phyloP scores from a whole-genome alignment of 768 basidiomycete genomes.

The Trametes meyenii region DNA sequence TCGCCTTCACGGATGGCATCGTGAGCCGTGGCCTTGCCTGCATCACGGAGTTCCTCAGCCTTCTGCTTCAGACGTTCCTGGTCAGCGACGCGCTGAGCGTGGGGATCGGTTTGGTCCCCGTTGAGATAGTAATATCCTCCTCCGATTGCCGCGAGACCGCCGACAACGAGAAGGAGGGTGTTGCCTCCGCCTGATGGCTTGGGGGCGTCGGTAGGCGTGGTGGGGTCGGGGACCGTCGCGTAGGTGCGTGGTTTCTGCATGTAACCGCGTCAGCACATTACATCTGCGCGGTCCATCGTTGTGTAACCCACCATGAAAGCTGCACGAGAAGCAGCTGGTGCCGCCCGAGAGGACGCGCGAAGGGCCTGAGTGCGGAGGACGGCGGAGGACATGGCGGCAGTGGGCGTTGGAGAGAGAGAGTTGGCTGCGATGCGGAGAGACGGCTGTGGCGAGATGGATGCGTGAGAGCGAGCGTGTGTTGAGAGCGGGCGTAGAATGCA shows the following conservation, averaged over 20 bases:
- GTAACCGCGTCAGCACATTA: background rate
- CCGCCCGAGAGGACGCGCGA: conserved; percentile 23
- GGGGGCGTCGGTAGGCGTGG: conserved; percentile 29
- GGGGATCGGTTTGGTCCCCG: conserved; percentile 26
- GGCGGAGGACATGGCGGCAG: conserved; percentile 22
- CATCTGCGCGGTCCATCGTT: background rate
- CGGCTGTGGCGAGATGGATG: background rate
- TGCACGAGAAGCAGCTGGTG: conserved; percentile 20
- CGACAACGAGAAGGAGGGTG: conserved; percentile 35
- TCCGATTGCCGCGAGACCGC: conserved; percentile 36
- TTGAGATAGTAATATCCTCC: conserved; percentile 43
- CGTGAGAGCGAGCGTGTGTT: background rate
- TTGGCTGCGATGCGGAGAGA: background rate
- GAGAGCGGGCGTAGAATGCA: background rate
- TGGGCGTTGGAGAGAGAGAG: conserved; percentile 5
- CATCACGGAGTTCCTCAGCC: conserved; percentile 34
- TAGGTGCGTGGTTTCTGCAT: conserved; percentile 27
- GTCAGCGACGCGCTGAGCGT: conserved; percentile 30
- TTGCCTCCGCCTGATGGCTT: conserved; percentile 24
- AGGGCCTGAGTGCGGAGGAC: conserved; percentile 31
- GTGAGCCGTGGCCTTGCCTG: conserved; percentile 37
- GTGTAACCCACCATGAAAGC: conserved; percentile 12
- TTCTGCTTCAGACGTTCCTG: conserved; percentile 38
- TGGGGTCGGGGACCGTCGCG: conserved; percentile 31
- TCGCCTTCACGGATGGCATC: conserved; percentile 34